Percentiles rank a stretch among this genome's conserved stretches.
Evolutionary conservation across 2,329 filamentous ascomycete genomes (phyloP).

Genomic region (Sporothrix protearum): DNA sequence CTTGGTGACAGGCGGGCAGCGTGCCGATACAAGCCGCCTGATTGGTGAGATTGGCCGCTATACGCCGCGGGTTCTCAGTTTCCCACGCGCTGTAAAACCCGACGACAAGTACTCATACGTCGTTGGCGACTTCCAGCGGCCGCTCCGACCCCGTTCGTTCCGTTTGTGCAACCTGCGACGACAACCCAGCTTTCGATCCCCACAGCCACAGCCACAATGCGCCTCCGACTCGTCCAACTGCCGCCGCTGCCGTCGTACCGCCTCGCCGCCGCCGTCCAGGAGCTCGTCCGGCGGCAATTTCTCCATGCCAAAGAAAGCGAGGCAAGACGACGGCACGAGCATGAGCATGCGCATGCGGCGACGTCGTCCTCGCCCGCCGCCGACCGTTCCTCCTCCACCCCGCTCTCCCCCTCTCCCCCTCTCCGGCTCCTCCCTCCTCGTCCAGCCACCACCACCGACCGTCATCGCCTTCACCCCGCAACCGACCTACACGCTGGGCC

Average conservation of each 20-base stretch:
- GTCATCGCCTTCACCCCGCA: conserved; percentile 78
- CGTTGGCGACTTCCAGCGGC: neutral
- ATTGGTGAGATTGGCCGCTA: neutral
- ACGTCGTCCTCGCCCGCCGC: too few species aligned
- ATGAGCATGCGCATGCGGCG: too few species aligned
- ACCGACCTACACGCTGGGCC: conserved; percentile 86
- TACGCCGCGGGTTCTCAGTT: neutral
- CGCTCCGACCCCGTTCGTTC: neutral
- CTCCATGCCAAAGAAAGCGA: conserved; percentile 54
- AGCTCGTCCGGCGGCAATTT: conserved; percentile 44
- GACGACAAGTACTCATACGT: too few species aligned
- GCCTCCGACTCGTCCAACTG: conserved; percentile 41
- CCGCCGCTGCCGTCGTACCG: conserved; percentile 38
- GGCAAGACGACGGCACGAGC: neutral
- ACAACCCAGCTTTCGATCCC: neutral
- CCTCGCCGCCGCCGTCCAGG: conserved; percentile 40
- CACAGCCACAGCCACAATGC: conserved; percentile 25
- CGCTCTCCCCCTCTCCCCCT: conserved; percentile 9
- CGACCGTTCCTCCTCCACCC: neutral
- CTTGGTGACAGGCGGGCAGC: neutral
- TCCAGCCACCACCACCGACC: conserved; percentile 56
- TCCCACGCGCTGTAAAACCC: neutral
- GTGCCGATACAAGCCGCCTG: neutral
- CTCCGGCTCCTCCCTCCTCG: conserved; percentile 24
- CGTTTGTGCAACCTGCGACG: neutral